These are phyloP conservation scores for Pichia nanzhaoensis DNA, from an alignment of 805 yeast genomes.

Conservation along the genomic window DNA sequence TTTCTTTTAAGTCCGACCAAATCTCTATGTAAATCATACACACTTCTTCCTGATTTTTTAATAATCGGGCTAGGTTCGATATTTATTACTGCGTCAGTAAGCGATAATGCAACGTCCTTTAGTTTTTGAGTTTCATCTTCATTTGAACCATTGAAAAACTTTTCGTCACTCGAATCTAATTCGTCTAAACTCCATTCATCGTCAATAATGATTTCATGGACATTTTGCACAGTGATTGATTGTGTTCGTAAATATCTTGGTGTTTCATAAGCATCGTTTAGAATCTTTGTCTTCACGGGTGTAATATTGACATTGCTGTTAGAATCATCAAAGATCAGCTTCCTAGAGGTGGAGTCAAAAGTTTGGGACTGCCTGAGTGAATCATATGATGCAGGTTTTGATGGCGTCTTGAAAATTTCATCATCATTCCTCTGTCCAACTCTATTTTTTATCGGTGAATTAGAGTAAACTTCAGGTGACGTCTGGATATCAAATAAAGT, in stretches of 20 bases:
- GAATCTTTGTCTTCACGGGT: slow-evolving; percentile 11
- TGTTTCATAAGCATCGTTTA: slow-evolving; percentile 15
- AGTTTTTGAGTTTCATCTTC: not conserved
- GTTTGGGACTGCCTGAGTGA: not conserved
- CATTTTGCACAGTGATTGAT: slow-evolving; percentile 7
- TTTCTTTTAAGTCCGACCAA: slow-evolving; percentile 8
- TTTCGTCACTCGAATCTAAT: not conserved
- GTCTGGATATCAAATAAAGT: slow-evolving; percentile 57
- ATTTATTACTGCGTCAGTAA: not conserved
- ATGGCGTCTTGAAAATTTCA: slow-evolving; percentile 27
- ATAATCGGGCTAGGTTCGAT: slow-evolving; percentile 13
- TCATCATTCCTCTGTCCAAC: not conserved
- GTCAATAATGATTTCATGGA: slow-evolving; percentile 3
- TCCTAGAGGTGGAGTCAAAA: slow-evolving; percentile 6
- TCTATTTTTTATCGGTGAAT: slow-evolving; percentile 4
- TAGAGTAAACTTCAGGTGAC: slow-evolving; percentile 13
- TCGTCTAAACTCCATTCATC: slow-evolving; percentile 9
- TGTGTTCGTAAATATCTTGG: slow-evolving; percentile 19
- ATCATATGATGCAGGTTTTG: slow-evolving; percentile 13
- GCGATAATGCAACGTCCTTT: not conserved
- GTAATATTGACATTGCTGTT: slow-evolving; percentile 3
- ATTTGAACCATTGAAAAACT: not conserved
- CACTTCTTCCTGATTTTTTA: slow-evolving; percentile 8
- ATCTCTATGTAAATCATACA: slow-evolving; percentile 11
- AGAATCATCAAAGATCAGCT: not conserved